Evolutionary conservation across 148 eudicot species (phyloP), one percentile per base, ranked within the genome.

Genomic region (Vaccinium vitisidaea): DNA sequence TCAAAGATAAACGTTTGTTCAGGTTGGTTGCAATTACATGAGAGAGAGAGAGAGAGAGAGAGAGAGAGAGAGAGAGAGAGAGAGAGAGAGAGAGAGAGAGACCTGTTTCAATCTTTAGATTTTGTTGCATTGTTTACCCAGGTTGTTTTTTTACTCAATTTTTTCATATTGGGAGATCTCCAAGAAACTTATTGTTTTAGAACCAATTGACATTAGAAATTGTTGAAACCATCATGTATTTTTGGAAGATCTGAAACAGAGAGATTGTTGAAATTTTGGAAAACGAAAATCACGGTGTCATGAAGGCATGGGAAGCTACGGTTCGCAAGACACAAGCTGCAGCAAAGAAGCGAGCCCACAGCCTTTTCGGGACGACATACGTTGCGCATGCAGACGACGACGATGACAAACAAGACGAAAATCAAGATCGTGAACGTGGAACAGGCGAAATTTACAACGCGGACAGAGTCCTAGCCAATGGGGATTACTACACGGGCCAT

Each of bases 261-360:
- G 53, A 69, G 83, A 61, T 48, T 1, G 23, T 10, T 2, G 19
- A 32, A 82, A 8, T 63, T 69, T 27, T 0, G 16, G n/a, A 7
- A 56, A 75, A 75, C 43, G 1, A 52, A 30, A 58, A 54, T 19
- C 6, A 4, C 2, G 25, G 54, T 46, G 81, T 50, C 75, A 91
- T 91, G 93, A 97, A 95, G 89, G 98, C 99, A 59, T 97, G 98
- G 99, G 99, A 97, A 78, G 91, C 98, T 19, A 97, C 99, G 8
- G 87, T 97, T 48, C 92, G 97, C 4, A 97, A 91, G 86, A 97
- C 98, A n/a, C 99, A 97, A 48, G 96, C 95, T 0, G 93, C 90
- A 1, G 98, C 99, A 1, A 95, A 91, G 93, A 97, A 94, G 86
- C 84, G 98, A 84, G 99, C 98, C 75, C 92, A 93, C 90, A 94